Base-by-base conservation (phyloP, 352 stramenopile genomes). In the Lagenidium giganteum region DNA sequence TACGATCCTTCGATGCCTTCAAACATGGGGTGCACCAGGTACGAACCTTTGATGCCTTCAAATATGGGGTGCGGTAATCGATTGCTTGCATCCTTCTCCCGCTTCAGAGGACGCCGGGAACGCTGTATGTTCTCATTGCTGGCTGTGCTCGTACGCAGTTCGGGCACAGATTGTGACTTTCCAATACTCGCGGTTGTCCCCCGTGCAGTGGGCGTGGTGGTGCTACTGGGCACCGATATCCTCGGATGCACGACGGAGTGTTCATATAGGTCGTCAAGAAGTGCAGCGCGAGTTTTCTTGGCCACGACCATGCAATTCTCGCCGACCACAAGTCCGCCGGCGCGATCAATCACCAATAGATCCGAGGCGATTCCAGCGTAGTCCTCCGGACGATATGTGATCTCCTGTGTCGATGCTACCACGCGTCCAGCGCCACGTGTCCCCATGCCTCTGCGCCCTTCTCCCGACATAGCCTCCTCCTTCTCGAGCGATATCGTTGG, bases 261-360 rank as follows among this genome's bases (percentile, higher is more conserved):
- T 11, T 54, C 59, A 5, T 65, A 50, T 5, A 82, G 36, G 23
- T 82, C 67, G 0, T 61, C 47, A 1, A 65, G 42, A 2, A 84
- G 41, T 29, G 80, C 72, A n/a, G 41, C 33, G 2, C 72, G 64
- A 5, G 49, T 25, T 16, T 71, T 82, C 30, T 66, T 58, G 11
- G 54, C 47, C 3, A 82, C 52, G 31, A 84, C 37, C 20, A 61
- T 65, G 31, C 68, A 84, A 37, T 84, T 84, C 41, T 82, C 49
- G 1, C 69, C 61, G 2, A 84, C 54, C 4, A 84, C 16, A 7
- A 84, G 54, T 22, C 78, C 69, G 12, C 72, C 69, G 3, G 36
- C 46, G 27, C 37, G 61, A 4, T 66, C 58, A 7, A 71, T 35
- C 23, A 82, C 34, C 1, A 80, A 61, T 20, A 82, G 35, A 20